Evolutionary conservation across 495 filamentous ascomycete species (phyloP).

Genomic region (Lentithecium fluviatile): DNA sequence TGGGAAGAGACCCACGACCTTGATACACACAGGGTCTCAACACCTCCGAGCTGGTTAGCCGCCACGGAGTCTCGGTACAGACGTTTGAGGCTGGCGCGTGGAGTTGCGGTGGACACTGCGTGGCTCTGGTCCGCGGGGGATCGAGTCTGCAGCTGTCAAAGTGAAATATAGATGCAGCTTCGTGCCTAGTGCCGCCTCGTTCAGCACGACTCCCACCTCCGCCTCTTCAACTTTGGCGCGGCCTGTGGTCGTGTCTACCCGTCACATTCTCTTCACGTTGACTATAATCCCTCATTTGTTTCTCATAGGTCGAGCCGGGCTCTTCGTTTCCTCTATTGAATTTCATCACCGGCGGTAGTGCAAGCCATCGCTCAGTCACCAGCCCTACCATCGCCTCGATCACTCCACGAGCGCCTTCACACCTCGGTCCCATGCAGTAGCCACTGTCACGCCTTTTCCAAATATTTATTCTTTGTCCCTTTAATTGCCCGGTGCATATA

Average conservation of each 20-base stretch:
- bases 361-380: constrained; percentile 18
- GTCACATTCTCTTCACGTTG: constrained; percentile 13
- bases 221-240: constrained; percentile 5
- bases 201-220: constrained; percentile 1
- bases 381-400: constrained; percentile 14
- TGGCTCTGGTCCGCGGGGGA: constrained; percentile 17
- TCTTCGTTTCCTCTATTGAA: constrained; percentile 16
- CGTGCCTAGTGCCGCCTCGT: constrained; percentile 4
- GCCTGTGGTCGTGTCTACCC: constrained; percentile 16
- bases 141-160: constrained; percentile 1
- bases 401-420: constrained; percentile 2
- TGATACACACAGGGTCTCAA: constrained; percentile 29
- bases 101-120: constrained; percentile 3
- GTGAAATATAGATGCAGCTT: constrained; percentile 18
- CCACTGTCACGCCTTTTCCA: constrained; percentile 5
- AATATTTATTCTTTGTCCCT: neutral
- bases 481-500: constrained; percentile 11
- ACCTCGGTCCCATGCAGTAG: constrained; percentile 22
- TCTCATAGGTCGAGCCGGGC: constrained; percentile 19
- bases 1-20: constrained; percentile 16
- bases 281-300: constrained; percentile 6
- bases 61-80: constrained; percentile 20
- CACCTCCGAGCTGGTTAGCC: constrained; percentile 24
- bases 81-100: constrained; percentile 33
- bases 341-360: constrained; percentile 9